Evolutionary conservation across 2,329 filamentous ascomycete species (phyloP).

Genomic region (Xenosphaeropsis pyriputrescens): DNA sequence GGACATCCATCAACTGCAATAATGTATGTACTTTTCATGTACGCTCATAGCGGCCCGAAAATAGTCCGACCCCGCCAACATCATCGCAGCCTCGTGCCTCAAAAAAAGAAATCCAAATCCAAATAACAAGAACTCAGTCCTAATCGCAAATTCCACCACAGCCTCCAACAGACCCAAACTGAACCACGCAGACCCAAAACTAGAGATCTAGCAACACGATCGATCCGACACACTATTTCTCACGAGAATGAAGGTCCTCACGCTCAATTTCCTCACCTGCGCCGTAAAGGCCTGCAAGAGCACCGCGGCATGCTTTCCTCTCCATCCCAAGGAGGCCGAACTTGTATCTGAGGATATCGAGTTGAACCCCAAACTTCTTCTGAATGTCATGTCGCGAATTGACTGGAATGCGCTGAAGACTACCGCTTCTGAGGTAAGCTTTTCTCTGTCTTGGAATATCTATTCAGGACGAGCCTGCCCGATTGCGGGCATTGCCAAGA

Average conservation of each 20-base stretch:
- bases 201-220: too few relatives aligned
- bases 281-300: slow-evolving; percentile 91
- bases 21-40: too few relatives aligned
- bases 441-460: slow-evolving; percentile 1
- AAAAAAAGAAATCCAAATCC: too few relatives aligned
- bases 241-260: slow-evolving; percentile 73
- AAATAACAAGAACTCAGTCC: neutral
- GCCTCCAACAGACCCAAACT: too few relatives aligned
- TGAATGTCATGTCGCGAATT: slow-evolving; percentile 73
- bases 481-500: too few relatives aligned
- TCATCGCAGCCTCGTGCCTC: too few relatives aligned
- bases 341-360: slow-evolving; percentile 75
- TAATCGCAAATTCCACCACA: too few relatives aligned
- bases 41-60: too few relatives aligned
- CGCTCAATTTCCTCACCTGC: slow-evolving; percentile 92
- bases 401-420: slow-evolving; percentile 74
- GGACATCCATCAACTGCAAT: too few relatives aligned
- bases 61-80: too few relatives aligned
- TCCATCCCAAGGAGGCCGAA: slow-evolving; percentile 86
- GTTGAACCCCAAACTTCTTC: slow-evolving; percentile 64
- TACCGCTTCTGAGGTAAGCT: slow-evolving; percentile 62
- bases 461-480: neutral
- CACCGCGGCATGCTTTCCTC: slow-evolving; percentile 64
- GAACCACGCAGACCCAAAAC: too few relatives aligned
- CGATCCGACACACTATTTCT: too few relatives aligned